Conservation (phyloP, 768 basidiomycete genomes). For the Amanita exitialis region DNA sequence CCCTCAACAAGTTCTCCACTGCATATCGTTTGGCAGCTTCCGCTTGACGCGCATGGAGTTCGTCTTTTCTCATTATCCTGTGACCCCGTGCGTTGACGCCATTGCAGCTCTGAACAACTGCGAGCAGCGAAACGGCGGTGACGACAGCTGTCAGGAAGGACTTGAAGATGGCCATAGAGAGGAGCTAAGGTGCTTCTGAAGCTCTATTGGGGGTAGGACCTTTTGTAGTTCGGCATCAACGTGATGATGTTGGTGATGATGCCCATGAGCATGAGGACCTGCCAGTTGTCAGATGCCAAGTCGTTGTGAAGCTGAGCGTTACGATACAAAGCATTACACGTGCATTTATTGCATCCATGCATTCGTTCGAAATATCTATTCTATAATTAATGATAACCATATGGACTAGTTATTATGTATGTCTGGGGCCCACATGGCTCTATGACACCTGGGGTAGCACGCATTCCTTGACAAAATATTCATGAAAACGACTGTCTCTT, state of each 20-base stretch:
- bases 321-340: no score
- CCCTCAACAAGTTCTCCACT: conserved; percentile 6
- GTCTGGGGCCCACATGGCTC: background rate
- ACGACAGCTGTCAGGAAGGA: background rate
- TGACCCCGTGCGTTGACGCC: conserved; percentile 1
- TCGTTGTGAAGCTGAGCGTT: no score
- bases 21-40: conserved; percentile 37
- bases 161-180: background rate
- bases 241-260: no score
- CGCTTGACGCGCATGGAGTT: conserved; percentile 32
- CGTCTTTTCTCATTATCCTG: conserved; percentile 26
- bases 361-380: background rate
- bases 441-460: conserved; percentile 28
- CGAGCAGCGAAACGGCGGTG: background rate
- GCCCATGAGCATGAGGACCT: no score
- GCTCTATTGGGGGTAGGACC: background rate
- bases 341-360: background rate
- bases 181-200: background rate
- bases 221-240: background rate
- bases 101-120: background rate
- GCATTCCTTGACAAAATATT: conserved; percentile 78
- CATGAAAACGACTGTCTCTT: conserved; percentile 79
- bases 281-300: no score
- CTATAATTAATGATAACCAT: background rate
- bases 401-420: background rate